These are phyloP conservation scores for Xylaria multiplex DNA, from an alignment of 2,329 filamentous ascomycete species.

Conservation along the genomic window DNA sequence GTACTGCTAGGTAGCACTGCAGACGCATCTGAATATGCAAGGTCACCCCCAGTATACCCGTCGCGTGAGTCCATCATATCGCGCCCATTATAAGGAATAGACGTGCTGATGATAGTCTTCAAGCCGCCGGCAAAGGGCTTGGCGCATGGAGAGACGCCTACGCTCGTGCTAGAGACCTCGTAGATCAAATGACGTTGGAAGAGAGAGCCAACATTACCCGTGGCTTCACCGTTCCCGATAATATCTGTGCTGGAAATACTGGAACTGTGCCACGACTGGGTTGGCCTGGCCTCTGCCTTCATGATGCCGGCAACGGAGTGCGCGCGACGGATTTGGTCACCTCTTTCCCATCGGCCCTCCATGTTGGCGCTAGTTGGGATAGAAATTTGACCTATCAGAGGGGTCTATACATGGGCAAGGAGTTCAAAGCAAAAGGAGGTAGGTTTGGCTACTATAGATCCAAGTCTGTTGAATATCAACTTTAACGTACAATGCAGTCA, in stretches of 20 bases:
- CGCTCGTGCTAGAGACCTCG: slow-evolving; percentile 64
- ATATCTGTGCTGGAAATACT: slow-evolving; percentile 59
- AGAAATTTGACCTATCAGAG: slow-evolving; percentile 61
- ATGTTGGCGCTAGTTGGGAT: slow-evolving; percentile 65
- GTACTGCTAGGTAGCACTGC: slow-evolving; percentile 34
- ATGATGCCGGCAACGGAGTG: slow-evolving; percentile 62
- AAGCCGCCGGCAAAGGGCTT: slow-evolving; percentile 49
- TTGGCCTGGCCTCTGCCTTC: slow-evolving; percentile 60
- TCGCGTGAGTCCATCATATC: slow-evolving; percentile 43
- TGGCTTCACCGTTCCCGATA: slow-evolving; percentile 58
- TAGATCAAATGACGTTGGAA: slow-evolving; percentile 71
- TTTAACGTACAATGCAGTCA: slow-evolving; percentile 48
- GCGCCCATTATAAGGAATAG: not conserved
- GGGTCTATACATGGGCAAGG: slow-evolving; percentile 63
- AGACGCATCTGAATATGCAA: slow-evolving; percentile 40
- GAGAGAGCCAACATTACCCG: slow-evolving; percentile 67
- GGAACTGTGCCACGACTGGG: slow-evolving; percentile 57
- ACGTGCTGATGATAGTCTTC: slow-evolving; percentile 12
- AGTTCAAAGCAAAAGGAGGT: slow-evolving; percentile 65
- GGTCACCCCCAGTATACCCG: slow-evolving; percentile 46
- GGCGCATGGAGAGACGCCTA: slow-evolving; percentile 68
- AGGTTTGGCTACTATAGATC: slow-evolving; percentile 18
- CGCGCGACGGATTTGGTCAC: slow-evolving; percentile 60
- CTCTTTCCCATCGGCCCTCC: slow-evolving; percentile 59
- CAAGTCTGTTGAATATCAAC: not conserved